phyloP scores from a whole-genome alignment of 2,329 filamentous ascomycete genomes.

The Blastomyces silverae region DNA sequence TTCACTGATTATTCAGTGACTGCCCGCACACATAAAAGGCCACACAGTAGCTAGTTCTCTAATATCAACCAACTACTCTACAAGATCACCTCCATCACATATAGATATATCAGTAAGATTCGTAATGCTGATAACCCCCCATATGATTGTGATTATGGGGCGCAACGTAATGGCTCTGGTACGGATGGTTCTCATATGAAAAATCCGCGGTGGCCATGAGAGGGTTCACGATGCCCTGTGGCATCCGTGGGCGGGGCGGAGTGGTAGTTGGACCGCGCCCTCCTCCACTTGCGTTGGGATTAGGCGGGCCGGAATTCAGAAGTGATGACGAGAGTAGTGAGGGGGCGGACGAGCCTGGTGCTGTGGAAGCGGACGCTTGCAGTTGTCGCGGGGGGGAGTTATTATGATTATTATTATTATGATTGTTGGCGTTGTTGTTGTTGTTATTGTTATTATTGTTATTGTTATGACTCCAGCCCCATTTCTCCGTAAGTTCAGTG shows the following conservation, averaged over 20 bases:
- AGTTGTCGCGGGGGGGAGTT: constrained; percentile 28
- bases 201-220: constrained; percentile 67
- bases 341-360: constrained; percentile 13
- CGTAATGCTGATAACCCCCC: constrained; percentile 25
- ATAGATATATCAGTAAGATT: constrained; percentile 18
- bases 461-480: constrained; percentile 65
- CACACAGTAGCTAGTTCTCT: no score
- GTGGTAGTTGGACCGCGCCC: constrained; percentile 23
- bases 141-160: constrained; percentile 48
- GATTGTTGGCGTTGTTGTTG: not conserved
- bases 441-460: constrained; percentile 16
- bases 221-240: constrained; percentile 58
- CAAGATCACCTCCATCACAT: no score
- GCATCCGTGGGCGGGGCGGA: constrained; percentile 31
- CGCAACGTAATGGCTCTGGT: constrained; percentile 71
- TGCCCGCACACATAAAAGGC: no score
- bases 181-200: constrained; percentile 69
- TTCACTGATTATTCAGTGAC: no score
- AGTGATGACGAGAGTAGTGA: constrained; percentile 19
- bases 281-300: constrained; percentile 21
- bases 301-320: constrained; percentile 24
- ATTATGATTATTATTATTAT: constrained; percentile 29
- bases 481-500: constrained; percentile 64
- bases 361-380: constrained; percentile 14
- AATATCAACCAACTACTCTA: no score